Conservation (phyloP, 2,329 filamentous ascomycete species). For the Ceratocystis albifundus region DNA sequence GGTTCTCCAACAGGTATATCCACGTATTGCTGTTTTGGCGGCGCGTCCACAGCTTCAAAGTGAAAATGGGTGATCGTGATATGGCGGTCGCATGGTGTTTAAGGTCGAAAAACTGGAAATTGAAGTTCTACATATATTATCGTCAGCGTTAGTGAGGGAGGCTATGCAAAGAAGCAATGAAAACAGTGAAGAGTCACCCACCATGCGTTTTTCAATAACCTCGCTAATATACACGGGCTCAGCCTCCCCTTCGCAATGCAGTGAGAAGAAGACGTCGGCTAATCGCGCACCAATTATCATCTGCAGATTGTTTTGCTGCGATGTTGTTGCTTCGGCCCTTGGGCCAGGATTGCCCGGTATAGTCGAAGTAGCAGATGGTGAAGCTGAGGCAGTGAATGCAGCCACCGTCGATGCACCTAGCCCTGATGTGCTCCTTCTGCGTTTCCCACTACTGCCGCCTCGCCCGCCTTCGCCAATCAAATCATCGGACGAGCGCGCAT, state of each 20-base stretch:
- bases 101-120: slow-evolving; percentile 76
- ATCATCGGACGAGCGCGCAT: slow-evolving; percentile 45
- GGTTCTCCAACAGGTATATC: slow-evolving; percentile 58
- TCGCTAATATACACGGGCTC: slow-evolving; percentile 89
- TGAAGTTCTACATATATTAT: slow-evolving; percentile 53
- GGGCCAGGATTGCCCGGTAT: slow-evolving; percentile 34
- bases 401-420: background rate
- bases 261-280: slow-evolving; percentile 78
- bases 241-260: slow-evolving; percentile 51
- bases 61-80: slow-evolving; percentile 53
- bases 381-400: background rate
- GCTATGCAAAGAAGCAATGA: background rate
- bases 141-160: background rate
- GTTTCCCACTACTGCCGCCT: slow-evolving; percentile 31
- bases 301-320: slow-evolving; percentile 60
- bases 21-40: slow-evolving; percentile 41
- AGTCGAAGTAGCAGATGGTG: background rate
- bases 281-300: slow-evolving; percentile 60
- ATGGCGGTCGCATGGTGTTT: slow-evolving; percentile 49
- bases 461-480: slow-evolving; percentile 13
- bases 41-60: slow-evolving; percentile 63
- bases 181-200: slow-evolving; percentile 27
- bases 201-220: slow-evolving; percentile 61
- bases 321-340: slow-evolving; percentile 32
- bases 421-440: slow-evolving; percentile 52